Evolutionary conservation across 352 stramenopile genomes (phyloP).

Genomic region (Globisporangium canariense): DNA sequence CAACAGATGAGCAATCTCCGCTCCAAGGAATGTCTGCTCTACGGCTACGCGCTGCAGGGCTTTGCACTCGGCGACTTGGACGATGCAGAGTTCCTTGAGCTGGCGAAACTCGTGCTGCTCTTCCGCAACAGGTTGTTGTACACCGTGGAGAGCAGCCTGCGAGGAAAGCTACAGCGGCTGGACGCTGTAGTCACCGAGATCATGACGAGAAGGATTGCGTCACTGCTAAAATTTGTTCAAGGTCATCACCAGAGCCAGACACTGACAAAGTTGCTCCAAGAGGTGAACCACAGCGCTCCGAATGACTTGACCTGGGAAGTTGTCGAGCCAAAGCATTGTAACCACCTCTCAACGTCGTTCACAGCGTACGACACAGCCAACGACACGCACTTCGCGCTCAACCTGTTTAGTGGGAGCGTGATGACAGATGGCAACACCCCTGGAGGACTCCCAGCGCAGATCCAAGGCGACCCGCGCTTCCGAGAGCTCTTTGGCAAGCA

Average conservation of each 20-base stretch:
- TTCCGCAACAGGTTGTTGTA: slow-evolving; percentile 32
- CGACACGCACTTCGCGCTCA: slow-evolving; percentile 33
- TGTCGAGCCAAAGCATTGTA: not conserved
- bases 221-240: slow-evolving; percentile 19
- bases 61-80: slow-evolving; percentile 18
- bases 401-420: slow-evolving; percentile 43
- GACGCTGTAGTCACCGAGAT: slow-evolving; percentile 21
- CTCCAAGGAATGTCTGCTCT: slow-evolving; percentile 39
- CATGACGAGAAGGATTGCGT: slow-evolving; percentile 26
- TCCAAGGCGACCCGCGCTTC: slow-evolving; percentile 33
- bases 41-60: slow-evolving; percentile 35
- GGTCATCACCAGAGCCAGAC: not conserved
- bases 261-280: slow-evolving; percentile 24
- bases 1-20: slow-evolving; percentile 23
- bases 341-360: slow-evolving; percentile 27
- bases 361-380: slow-evolving; percentile 17
- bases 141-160: not conserved
- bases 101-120: slow-evolving; percentile 43
- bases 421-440: slow-evolving; percentile 35
- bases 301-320: slow-evolving; percentile 25
- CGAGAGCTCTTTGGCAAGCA: slow-evolving; percentile 30
- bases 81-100: slow-evolving; percentile 16
- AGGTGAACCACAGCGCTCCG: slow-evolving; percentile 24
- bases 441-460: slow-evolving; percentile 28
- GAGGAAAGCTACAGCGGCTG: not conserved